Evolutionary conservation across 1,139 yeast species (phyloP), one percentile per base, ranked within the genome.

Genomic region (Candida neerlandica): DNA sequence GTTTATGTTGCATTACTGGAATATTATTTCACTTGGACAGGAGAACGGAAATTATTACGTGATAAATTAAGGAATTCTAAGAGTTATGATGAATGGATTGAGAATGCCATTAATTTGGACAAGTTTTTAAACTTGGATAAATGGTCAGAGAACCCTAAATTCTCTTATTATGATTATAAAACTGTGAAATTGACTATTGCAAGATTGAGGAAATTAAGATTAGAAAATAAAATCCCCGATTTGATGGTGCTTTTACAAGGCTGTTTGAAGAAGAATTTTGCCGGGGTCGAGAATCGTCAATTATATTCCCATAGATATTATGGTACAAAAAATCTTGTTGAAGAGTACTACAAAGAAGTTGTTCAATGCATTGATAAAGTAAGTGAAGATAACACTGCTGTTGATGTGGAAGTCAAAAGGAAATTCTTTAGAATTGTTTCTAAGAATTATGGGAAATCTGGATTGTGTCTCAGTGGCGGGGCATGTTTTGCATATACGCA

Each of bases 401-500:
- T 86, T 0, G 58, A 77, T 2, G 51, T 62, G 1, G 70, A 66
- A 1, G 64, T 71, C 1, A 85, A 85, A 59, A 68, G 78, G 34
- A 65, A 69, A n/a, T 77, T 86, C 54, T 85, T 87, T 67, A 75
- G 78, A 48, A 76, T 78, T 19, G 74, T 84, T 23, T 78, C 77
- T 66, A 81, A 82, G 58, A 86, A 86, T 60, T 85, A 81, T 61
- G 96, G 95, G 6, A 81, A 80, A 55, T 75, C 91, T 0, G 92
- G 95, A 0, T 69, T 88, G 19, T 85, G 90, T 56, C 72, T 88
- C 35, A 81, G 88, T 51, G 95, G 96, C 1, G 96, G 95, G 12
- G 96, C 92, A 0, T 81, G 89, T 41, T 88, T 87, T 66, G 83
- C 92, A 1, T 85, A 85, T 58, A 82, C 85, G 27, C 96, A 88